Percentiles rank a stretch among this genome's conserved stretches.
These are phyloP conservation scores for Blastocladiella emersonii DNA, from an alignment of 371 early-diverging fungal genomes.

Conservation along the genomic window DNA sequence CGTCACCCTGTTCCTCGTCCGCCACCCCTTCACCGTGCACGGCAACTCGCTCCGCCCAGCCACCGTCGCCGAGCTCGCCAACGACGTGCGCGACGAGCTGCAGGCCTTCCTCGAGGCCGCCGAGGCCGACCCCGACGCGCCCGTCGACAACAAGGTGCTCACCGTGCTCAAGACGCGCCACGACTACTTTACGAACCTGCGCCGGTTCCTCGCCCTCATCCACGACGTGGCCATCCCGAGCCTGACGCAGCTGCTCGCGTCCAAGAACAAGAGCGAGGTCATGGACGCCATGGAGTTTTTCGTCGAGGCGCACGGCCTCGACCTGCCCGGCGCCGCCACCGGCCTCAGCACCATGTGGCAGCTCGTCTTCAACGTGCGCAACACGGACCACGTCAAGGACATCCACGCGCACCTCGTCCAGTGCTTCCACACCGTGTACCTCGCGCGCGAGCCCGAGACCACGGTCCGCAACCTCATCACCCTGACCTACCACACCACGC, in stretches of 20 bases:
- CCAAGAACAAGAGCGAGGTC: conserved; percentile 80
- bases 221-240: conserved; percentile 47
- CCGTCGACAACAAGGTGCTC: conserved; percentile 16
- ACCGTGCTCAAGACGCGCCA: conserved; percentile 46
- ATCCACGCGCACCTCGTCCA: conserved; percentile 64
- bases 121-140: neutral
- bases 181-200: conserved; percentile 73
- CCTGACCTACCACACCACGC: conserved; percentile 63
- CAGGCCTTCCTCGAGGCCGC: neutral
- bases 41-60: conserved; percentile 51
- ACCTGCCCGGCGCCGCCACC: conserved; percentile 59
- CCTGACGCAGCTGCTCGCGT: conserved; percentile 68
- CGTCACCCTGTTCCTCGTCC: conserved; percentile 56
- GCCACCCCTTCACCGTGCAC: conserved; percentile 80
- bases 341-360: conserved; percentile 89
- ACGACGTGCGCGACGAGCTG: conserved; percentile 1
- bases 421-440: conserved; percentile 61
- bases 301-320: conserved; percentile 63
- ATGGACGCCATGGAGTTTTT: conserved; percentile 89
- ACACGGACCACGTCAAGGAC: conserved; percentile 26
- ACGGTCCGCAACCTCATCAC: conserved; percentile 15
- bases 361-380: conserved; percentile 50
- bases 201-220: conserved; percentile 64
- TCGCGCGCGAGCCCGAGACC: conserved; percentile 49
- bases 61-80: conserved; percentile 1